These are phyloP conservation scores for Poa annua DNA, from an alignment of 176 grass and related monocot species.

Conservation along the genomic window DNA sequence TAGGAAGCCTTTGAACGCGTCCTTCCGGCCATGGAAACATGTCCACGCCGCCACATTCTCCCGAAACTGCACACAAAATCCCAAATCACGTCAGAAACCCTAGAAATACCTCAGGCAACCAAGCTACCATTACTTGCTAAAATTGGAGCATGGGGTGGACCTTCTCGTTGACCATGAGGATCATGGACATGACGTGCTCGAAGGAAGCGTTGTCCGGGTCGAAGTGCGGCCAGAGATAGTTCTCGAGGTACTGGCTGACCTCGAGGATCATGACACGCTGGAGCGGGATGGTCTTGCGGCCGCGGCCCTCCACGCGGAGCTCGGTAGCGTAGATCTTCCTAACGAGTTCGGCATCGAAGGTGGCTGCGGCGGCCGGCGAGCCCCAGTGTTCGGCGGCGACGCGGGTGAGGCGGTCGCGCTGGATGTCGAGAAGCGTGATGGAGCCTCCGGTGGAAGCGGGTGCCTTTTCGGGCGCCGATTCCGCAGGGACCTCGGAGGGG, in stretches of 20 bases:
- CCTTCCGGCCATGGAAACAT: constrained; percentile 82
- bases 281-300: constrained; percentile 81
- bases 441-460: constrained; percentile 47
- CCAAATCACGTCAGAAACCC: constrained; percentile 46
- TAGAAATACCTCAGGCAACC: constrained; percentile 27
- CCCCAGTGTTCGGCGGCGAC: constrained; percentile 77
- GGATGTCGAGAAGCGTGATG: constrained; percentile 90
- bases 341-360: constrained; percentile 79
- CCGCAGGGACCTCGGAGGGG: constrained; percentile 18
- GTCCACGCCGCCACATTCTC: constrained; percentile 94
- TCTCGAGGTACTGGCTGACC: constrained; percentile 99
- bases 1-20: constrained; percentile 76
- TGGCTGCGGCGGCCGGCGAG: constrained; percentile 19
- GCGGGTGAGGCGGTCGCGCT: constrained; percentile 83
- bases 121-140: neutral
- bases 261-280: constrained; percentile 98
- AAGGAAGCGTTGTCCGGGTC: constrained; percentile 63
- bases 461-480: constrained; percentile 41
- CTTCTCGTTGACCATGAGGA: constrained; percentile 99
- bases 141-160: constrained; percentile 31
- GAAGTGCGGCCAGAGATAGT: constrained; percentile 98
- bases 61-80: constrained; percentile 60
- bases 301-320: constrained; percentile 59
- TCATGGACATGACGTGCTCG: constrained; percentile 94
- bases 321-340: constrained; percentile 79